These are phyloP conservation scores for Zasmidium angulare DNA, from an alignment of 2,329 filamentous ascomycete species.

Conservation along the genomic window DNA sequence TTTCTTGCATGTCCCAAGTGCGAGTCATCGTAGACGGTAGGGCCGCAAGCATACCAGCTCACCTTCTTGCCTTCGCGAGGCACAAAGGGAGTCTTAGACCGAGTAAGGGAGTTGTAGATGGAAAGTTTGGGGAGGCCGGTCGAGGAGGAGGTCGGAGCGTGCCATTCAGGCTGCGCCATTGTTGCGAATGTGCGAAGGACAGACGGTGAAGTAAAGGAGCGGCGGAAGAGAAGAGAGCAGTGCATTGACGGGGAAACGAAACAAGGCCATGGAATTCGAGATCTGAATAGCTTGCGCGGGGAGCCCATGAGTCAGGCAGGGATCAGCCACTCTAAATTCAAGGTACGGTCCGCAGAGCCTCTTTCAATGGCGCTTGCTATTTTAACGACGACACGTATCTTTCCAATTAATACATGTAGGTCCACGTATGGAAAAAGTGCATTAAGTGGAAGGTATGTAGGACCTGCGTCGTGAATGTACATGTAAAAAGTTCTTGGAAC, in stretches of 20 bases:
- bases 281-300: not conserved
- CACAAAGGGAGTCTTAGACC: constrained; percentile 70
- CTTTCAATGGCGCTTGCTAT: not conserved
- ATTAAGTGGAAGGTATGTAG: too few species aligned
- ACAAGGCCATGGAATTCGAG: not conserved
- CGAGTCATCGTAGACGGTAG: constrained; percentile 72
- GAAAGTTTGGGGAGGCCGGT: constrained; percentile 58
- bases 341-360: not conserved
- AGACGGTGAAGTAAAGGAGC: not conserved
- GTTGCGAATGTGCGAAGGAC: not conserved
- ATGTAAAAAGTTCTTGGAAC: too few species aligned
- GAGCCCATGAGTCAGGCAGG: not conserved
- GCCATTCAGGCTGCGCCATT: constrained; percentile 33
- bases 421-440: too few species aligned
- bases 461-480: too few species aligned
- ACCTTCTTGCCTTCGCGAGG: constrained; percentile 67
- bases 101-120: constrained; percentile 78
- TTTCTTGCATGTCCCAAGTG: constrained; percentile 84
- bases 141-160: constrained; percentile 36
- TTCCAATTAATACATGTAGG: too few species aligned
- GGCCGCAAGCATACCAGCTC: constrained; percentile 86
- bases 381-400: too few species aligned
- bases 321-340: not conserved
- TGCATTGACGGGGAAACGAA: not conserved
- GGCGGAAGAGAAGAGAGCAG: not conserved